Evolutionary conservation across 2,329 filamentous ascomycete species (phyloP), one percentile per base, ranked within the genome.

Genomic region (Ilyonectria robusta): DNA sequence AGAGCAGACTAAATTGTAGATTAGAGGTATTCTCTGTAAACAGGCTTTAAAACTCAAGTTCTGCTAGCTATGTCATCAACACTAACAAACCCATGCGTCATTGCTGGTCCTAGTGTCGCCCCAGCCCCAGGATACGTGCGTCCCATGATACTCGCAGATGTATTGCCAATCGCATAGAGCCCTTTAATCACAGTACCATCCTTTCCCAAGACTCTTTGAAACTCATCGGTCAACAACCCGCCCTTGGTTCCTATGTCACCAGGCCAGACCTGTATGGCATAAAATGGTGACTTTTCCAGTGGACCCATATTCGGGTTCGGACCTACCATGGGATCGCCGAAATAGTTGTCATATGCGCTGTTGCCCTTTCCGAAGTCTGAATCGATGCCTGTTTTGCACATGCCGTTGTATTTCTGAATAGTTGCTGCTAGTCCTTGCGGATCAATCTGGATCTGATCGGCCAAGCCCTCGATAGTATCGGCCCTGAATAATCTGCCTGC

Each of bases 111-210:
- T 8, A 58, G 26, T 19, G 61, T 63, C 19, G 61, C 58, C n/a
- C 61, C 61, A 15, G 61, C 61, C 31, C 61, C 61, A 42, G 58
- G 48, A 40, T 63, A 63, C 15, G 23, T 51, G 15, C 61, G 33
- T 21, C 61, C 61, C 61, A 63, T 63, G 6, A 63, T 63, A 33
- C 61, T 63, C 10, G 61, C 61, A 4, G 61, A 53, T 26, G 61
- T 63, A n/a, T 63, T 63, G n/a, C 61, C 61, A 15, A 48, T 51
- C 7, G 33, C 33, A 35, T 35, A 35, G 2, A 35, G 13, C 9
- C 33, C 33, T 2, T 10, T 10, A 9, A 35, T 35, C 13, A 35
- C 33, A 9, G 9, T 9, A 9, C 9, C 9, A 10, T 35, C 33
- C 33, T 35, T 7, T 9, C 13, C 4, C 33, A 35, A 8, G 4